Evolutionary conservation across 768 basidiomycete genomes (phyloP).

Genomic region (Agaricus subrufescens): DNA sequence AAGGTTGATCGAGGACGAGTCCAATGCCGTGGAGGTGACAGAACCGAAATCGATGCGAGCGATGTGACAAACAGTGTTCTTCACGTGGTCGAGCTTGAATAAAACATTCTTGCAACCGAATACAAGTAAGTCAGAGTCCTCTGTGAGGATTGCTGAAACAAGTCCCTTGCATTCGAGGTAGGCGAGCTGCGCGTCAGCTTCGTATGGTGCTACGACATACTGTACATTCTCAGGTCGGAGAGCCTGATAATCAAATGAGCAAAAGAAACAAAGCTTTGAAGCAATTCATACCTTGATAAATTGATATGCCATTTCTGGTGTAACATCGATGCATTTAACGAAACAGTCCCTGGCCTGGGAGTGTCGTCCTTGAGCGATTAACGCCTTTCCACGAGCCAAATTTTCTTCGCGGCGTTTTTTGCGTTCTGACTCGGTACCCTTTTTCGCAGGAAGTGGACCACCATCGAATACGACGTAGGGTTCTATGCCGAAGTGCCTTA

Average conservation of each 20-base stretch:
- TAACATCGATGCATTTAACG: conserved; percentile 90
- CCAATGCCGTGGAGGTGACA: conserved; percentile 38
- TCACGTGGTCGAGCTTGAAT: conserved; percentile 83
- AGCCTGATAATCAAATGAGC: conserved; percentile 46
- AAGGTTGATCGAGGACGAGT: conserved; percentile 66
- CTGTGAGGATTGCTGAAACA: conserved; percentile 91
- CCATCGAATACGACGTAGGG: conserved; percentile 97
- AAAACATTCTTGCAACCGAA: conserved; percentile 92
- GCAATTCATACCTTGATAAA: conserved; percentile 75
- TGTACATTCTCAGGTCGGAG: conserved; percentile 73
- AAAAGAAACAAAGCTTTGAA: not conserved
- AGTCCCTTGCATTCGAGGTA: conserved; percentile 81
- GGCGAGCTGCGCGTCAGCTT: conserved; percentile 95
- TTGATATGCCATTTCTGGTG: conserved; percentile 96
- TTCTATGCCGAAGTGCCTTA: conserved; percentile 78
- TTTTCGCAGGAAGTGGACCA: conserved; percentile 92
- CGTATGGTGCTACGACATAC: conserved; percentile 96
- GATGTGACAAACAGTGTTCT: conserved; percentile 61
- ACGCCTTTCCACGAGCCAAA: conserved; percentile 63
- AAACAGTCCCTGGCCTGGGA: conserved; percentile 84
- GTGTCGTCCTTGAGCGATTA: conserved; percentile 74
- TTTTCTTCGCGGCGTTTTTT: conserved; percentile 73
- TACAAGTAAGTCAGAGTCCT: conserved; percentile 96
- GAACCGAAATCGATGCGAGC: conserved; percentile 64
- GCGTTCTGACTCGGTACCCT: conserved; percentile 79